Evolutionary conservation across 352 stramenopile species (phyloP), one percentile per base, ranked within the genome.

Genomic region (Thalassiosira ordinaria): DNA sequence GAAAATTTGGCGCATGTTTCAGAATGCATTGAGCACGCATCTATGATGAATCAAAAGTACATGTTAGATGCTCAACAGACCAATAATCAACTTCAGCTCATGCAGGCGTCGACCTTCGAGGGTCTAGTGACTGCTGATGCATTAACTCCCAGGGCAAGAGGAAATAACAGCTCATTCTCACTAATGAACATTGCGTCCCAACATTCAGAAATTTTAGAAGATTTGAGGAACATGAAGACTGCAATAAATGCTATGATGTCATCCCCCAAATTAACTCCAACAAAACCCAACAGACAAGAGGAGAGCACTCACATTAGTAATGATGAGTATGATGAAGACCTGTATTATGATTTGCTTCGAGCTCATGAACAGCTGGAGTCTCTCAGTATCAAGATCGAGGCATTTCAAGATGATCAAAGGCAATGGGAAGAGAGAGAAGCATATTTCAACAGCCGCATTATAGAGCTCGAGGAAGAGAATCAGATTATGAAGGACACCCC

Each of bases 221-320:
- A 80, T 55, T 44, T 87, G 18, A 83, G 78, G 47, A 75, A 62
- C 37, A 87, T 73, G 39, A 80, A 83, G 27, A 46, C 70, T 66
- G 56, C 47, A 35, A 70, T 83, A 20, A 56, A 52, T 14, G 80
- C 49, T 74, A 62, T 76, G n/a, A 71, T 86, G 52, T 33, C 55
- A 26, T 86, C 79, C 20, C 79, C 79, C 11, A 70, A 53, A 53
- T 74, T 82, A 39, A 82, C 78, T 55, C 67, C 73, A 72, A 57
- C 76, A 47, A 82, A 80, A 74, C 33, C 29, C n/a, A 41, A 6
- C 13, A 69, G 60, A 39, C 18, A 63, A 7, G 39, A 79, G 31
- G 20, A 73, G 0, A 51, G 13, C 27, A 26, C 75, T 16, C 39
- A 9, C 22, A n/a, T 47, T 18, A 53, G 22, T 37, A 72, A 46